These are phyloP conservation scores for Eucalyptus caleyi DNA, from an alignment of 345 rosid species.

Conservation along the genomic window DNA sequence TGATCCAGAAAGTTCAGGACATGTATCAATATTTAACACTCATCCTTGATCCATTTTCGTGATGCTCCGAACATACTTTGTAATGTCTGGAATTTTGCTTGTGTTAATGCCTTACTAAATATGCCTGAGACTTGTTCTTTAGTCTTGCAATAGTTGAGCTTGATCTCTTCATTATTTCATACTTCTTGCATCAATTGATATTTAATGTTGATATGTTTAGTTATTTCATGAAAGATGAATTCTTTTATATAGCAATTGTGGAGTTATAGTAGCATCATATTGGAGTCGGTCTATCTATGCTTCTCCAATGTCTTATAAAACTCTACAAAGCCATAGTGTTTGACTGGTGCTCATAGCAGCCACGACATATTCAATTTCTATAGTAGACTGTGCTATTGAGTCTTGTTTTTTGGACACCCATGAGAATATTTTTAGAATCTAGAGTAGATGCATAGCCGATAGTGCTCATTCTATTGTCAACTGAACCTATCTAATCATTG, in stretches of 20 bases:
- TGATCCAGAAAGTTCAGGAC: not conserved
- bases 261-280: not conserved
- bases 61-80: too few species aligned
- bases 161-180: not conserved
- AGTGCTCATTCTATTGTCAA: not conserved
- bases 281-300: fast-evolving
- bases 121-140: fast-evolving
- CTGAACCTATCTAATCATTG: not conserved
- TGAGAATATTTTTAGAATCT: not conserved
- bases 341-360: not conserved
- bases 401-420: not conserved
- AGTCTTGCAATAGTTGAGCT: not conserved
- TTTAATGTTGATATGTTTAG: not conserved
- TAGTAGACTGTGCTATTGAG: not conserved
- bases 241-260: not conserved
- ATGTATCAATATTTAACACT: not conserved
- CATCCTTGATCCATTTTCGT: not conserved
- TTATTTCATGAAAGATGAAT: not conserved
- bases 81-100: not conserved
- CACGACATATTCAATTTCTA: not conserved
- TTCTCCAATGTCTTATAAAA: not conserved
- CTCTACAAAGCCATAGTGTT: not conserved
- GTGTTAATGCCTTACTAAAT: not conserved
- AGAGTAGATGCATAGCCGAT: not conserved
- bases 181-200: not conserved